Percentiles rank a stretch among this genome's conserved stretches.
These are phyloP conservation scores for Trichoderma cornu-damae DNA, from an alignment of 2,329 filamentous ascomycete genomes.

Conservation along the genomic window DNA sequence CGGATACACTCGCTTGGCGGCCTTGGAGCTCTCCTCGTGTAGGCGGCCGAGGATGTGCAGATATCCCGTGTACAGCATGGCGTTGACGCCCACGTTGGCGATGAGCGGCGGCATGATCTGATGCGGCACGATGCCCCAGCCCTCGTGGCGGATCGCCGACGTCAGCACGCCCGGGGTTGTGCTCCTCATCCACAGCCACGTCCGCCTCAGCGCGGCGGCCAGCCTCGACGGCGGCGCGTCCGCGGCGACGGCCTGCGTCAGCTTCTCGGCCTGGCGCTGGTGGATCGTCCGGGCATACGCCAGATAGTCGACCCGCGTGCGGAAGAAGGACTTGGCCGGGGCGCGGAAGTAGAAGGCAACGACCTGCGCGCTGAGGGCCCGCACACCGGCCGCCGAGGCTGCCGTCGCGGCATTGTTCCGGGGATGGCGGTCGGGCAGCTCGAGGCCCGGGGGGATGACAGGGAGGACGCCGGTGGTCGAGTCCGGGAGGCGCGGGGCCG, in stretches of 20 bases:
- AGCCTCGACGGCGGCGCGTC: conserved; percentile 34
- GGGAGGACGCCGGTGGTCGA: conserved; percentile 40
- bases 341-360: conserved; percentile 89
- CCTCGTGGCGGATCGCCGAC: conserved; percentile 62
- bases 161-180: conserved; percentile 66
- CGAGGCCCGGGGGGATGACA: conserved; percentile 39
- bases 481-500: conserved; percentile 27
- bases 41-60: conserved; percentile 62
- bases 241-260: conserved; percentile 35
- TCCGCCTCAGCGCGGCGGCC: conserved; percentile 33
- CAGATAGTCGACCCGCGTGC: conserved; percentile 79
- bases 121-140: conserved; percentile 69
- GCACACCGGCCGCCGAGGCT: conserved; percentile 78
- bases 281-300: conserved; percentile 53
- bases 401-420: conserved; percentile 58
- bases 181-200: conserved; percentile 50
- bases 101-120: conserved; percentile 72
- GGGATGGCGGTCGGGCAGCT: conserved; percentile 43
- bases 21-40: conserved; percentile 57
- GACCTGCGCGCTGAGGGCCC: conserved; percentile 75
- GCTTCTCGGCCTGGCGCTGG: conserved; percentile 36
- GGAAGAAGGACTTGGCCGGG: conserved; percentile 88
- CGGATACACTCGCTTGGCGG: conserved; percentile 61
- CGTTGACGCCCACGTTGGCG: conserved; percentile 69
- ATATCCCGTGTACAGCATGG: conserved; percentile 70